Base-by-base conservation (phyloP, 345 rosid genomes). In the Rubroshorea leprosula region DNA sequence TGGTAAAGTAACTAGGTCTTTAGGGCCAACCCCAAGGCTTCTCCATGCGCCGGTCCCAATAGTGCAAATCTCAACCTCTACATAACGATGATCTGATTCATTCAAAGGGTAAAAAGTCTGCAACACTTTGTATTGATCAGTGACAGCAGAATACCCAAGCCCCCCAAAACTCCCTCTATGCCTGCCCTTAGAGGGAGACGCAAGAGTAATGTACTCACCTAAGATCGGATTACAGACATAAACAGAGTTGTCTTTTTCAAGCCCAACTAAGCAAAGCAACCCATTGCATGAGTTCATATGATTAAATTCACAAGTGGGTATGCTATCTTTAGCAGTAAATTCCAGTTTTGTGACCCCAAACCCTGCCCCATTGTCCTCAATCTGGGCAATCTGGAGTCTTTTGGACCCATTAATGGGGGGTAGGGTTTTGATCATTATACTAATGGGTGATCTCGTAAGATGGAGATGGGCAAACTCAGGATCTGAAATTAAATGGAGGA, bases 171-270 rank as follows among this genome's bases (percentile, higher is more conserved):
- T 21, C 38, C 29, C 29, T 9, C 26, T 19, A 2, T 21, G 19
- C 22, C 29, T 62, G 27, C 23, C 52, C 44, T 23, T 62, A 53
- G 12, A 25, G 55, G 66, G 8, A 1, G 52, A 48, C 7, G 13
- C 19, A 18, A 62, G 44, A 13, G 44, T 52, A 57, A 62, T 41
- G 44, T 39, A 62, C 20, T 62, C 58, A 53, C 66, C 66, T 23
- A 53, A 54, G 18, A 53, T 44, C 5, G 66, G 58, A 51, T 62
- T 62, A 44, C 58, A 62, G 2, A 62, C 45, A 53, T 62, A 53
- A 23, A 62, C 39, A 41, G 45, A 20, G 21, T 19, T 6, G 13
- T 25, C 66, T 25, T 44, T 62, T 7, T 41, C 50, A 15, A 38
- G 11, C 10, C 66, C 58, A 41, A 25, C 12, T 23, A 62, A 52